These are phyloP conservation scores for Naegleria lovaniensis DNA, from an alignment of 208 protist genomes.

Conservation along the genomic window DNA sequence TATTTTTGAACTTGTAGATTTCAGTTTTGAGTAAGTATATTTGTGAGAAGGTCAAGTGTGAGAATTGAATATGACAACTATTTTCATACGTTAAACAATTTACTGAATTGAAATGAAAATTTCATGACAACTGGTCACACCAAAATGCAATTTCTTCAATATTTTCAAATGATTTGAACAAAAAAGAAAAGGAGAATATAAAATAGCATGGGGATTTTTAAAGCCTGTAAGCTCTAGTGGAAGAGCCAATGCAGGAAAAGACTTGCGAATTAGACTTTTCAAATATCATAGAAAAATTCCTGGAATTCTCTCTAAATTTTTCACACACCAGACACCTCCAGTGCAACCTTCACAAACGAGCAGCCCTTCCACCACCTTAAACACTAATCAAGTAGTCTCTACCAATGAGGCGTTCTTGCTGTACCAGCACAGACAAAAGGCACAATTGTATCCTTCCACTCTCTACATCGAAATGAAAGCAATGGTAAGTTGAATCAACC, in stretches of 20 bases:
- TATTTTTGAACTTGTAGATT: conserved; percentile 30
- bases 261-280: not conserved
- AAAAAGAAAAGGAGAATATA: not conserved
- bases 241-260: not conserved
- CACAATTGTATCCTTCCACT: not conserved
- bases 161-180: no score
- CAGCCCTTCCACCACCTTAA: not conserved
- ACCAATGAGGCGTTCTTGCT: not conserved
- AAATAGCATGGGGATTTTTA: conserved; percentile 21
- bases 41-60: no score
- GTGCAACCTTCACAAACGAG: not conserved
- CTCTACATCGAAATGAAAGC: not conserved
- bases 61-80: no score
- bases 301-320: not conserved
- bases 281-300: not conserved
- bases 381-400: not conserved
- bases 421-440: not conserved
- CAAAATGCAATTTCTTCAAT: no score
- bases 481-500: not conserved
- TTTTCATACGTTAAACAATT: no score
- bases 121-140: no score
- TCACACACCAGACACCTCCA: not conserved
- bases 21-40: not conserved
- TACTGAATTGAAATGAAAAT: no score
- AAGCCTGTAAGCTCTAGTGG: not conserved